A percentile compares a stretch with the other conserved stretches of the same genome.
These are phyloP conservation scores for Canariomyces notabilis DNA, from an alignment of 2,329 filamentous ascomycete species.

Conservation along the genomic window DNA sequence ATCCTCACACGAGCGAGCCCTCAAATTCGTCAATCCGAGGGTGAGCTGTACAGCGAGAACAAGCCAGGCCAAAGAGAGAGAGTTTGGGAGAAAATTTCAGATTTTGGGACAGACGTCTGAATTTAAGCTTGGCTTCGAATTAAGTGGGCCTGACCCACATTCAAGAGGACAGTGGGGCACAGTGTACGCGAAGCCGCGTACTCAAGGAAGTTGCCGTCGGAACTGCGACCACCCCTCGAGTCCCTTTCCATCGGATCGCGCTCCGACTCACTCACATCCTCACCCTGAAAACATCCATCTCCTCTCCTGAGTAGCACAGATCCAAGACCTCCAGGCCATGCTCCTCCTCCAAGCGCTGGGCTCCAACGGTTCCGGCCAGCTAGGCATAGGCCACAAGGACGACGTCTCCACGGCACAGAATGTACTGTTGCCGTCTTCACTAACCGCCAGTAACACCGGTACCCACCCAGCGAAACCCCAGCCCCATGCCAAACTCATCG, in stretches of 20 bases:
- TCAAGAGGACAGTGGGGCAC: conserved; percentile 1
- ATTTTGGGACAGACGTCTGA: background rate
- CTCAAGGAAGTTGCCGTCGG: too few species aligned
- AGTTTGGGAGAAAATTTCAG: conserved; percentile 9
- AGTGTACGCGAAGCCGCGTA: too few species aligned
- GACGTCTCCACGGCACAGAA: conserved; percentile 63
- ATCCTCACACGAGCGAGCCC: conserved; percentile 17
- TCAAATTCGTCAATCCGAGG: conserved; percentile 1
- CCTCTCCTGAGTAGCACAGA: background rate
- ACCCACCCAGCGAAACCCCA: conserved; percentile 23
- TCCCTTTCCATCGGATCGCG: too few species aligned
- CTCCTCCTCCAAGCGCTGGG: conserved; percentile 47
- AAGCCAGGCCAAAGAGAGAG: background rate
- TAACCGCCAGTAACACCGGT: conserved; percentile 8
- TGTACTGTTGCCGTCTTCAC: conserved; percentile 49
- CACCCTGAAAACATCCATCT: too few species aligned
- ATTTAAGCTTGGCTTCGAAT: conserved; percentile 7
- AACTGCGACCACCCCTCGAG: too few species aligned
- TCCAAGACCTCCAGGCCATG: conserved; percentile 1
- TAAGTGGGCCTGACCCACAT: background rate
- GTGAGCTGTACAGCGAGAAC: background rate
- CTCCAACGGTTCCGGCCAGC: conserved; percentile 72
- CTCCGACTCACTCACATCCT: too few species aligned
- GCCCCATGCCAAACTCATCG: conserved; percentile 35
- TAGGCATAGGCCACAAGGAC: conserved; percentile 65